Evolutionary conservation across 495 filamentous ascomycete genomes (phyloP).

Genomic region (Podospora bellae-mahoneyi): DNA sequence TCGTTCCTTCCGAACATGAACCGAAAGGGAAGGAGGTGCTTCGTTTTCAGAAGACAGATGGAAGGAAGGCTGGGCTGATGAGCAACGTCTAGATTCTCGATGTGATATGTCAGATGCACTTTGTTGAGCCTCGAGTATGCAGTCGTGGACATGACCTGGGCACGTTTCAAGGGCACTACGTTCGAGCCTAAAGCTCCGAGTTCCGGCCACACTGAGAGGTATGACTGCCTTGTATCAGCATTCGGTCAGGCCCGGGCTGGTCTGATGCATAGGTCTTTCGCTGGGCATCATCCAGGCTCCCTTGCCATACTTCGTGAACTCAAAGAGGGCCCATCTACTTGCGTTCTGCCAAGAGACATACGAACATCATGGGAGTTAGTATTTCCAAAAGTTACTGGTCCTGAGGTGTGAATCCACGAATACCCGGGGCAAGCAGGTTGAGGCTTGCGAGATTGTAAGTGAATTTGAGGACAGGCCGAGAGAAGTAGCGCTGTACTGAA

Average conservation of each 20-base stretch:
- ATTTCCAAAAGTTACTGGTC: neutral
- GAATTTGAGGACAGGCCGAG: neutral
- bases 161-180: neutral
- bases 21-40: neutral
- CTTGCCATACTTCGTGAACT: neutral
- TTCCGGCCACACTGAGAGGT: neutral
- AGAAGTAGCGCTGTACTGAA: neutral
- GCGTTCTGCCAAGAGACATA: neutral
- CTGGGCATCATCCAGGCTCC: neutral
- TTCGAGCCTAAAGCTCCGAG: neutral
- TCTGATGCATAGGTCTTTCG: neutral
- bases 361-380: too few species aligned
- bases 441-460: neutral
- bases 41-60: neutral
- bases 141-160: neutral
- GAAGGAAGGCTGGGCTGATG: neutral
- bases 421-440: neutral
- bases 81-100: neutral
- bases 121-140: neutral
- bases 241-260: neutral
- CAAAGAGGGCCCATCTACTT: neutral
- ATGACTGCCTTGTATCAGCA: neutral
- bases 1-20: neutral
- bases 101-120: conserved; percentile 2
- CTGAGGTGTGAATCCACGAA: neutral